Conservation (phyloP, 352 stramenopile species). For the Globisporangium ultimum region DNA sequence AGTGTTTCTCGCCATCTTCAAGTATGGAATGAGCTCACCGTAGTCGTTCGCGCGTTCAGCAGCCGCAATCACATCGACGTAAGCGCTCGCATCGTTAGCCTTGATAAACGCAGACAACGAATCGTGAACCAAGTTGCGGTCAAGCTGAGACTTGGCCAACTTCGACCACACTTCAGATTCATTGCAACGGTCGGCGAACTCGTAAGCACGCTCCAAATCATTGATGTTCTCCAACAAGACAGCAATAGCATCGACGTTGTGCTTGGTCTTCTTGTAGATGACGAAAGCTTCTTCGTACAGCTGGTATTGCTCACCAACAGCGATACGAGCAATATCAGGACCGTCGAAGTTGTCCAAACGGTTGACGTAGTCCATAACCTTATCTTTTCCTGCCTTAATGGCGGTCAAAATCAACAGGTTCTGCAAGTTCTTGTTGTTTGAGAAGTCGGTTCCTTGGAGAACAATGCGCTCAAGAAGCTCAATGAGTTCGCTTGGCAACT, state of each 20-base stretch:
- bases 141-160: constrained; percentile 97
- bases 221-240: constrained; percentile 96
- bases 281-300: constrained; percentile 99
- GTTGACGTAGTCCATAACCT: constrained; percentile 99
- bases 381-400: constrained; percentile 97
- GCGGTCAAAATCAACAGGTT: constrained; percentile 99
- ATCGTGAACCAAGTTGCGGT: constrained; percentile 94
- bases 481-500: constrained; percentile 98
- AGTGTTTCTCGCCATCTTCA: constrained; percentile 99
- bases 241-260: constrained; percentile 94
- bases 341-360: constrained; percentile 99
- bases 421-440: constrained; percentile 99
- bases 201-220: constrained; percentile 97
- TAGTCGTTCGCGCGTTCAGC: constrained; percentile 97
- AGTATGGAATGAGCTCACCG: constrained; percentile 96
- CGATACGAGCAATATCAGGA: constrained; percentile 99
- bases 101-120: constrained; percentile 99
- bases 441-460: constrained; percentile 99
- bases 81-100: constrained; percentile 96
- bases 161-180: constrained; percentile 99
- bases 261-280: constrained; percentile 99
- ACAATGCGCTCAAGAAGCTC: constrained; percentile 99
- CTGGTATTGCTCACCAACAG: constrained; percentile 97
- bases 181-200: constrained; percentile 98
- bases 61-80: constrained; percentile 97